A percentile compares a stretch with the other conserved stretches of the same genome.
Evolutionary conservation across 208 protist genomes (phyloP).

Genomic region (Phytomonas sp.): DNA sequence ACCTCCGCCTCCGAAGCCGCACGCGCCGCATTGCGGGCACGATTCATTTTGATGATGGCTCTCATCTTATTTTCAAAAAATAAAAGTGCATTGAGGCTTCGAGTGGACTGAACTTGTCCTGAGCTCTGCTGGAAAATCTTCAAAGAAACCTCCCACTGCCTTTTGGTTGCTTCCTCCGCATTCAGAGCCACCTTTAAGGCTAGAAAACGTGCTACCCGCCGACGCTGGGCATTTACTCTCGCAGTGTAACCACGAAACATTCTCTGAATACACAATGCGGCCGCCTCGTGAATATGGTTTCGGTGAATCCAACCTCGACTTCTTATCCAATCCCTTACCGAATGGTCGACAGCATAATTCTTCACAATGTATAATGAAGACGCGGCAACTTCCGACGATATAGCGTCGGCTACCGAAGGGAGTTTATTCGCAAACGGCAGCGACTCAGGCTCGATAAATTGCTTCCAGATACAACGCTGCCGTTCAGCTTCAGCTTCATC

Average conservation of each 20-base stretch:
- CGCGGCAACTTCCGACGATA: background rate
- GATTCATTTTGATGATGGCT: constrained; percentile 38
- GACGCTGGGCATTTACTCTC: constrained; percentile 17
- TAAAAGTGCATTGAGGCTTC: constrained; percentile 18
- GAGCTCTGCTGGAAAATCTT: constrained; percentile 17
- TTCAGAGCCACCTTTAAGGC: constrained; percentile 28
- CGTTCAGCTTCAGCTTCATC: constrained; percentile 12
- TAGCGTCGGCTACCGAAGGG: background rate
- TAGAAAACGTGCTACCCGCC: constrained; percentile 36
- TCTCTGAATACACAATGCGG: constrained; percentile 69
- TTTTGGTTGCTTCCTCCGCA: constrained; percentile 29
- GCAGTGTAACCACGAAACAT: constrained; percentile 61
- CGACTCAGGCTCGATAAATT: constrained; percentile 16
- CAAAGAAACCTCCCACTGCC: constrained; percentile 42
- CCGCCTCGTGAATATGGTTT: constrained; percentile 78
- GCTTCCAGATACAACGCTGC: constrained; percentile 26
- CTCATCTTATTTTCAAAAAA: constrained; percentile 52
- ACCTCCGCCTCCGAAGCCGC: constrained; percentile 22
- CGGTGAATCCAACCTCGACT: constrained; percentile 36
- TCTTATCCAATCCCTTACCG: constrained; percentile 41
- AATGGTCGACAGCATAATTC: constrained; percentile 21
- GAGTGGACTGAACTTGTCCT: constrained; percentile 13
- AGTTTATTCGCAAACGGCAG: background rate
- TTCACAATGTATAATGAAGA: constrained; percentile 25
- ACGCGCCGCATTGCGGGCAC: constrained; percentile 20